Evolutionary conservation across 129 eudicot species (phyloP).

Genomic region (Centaurea solstitialis): DNA sequence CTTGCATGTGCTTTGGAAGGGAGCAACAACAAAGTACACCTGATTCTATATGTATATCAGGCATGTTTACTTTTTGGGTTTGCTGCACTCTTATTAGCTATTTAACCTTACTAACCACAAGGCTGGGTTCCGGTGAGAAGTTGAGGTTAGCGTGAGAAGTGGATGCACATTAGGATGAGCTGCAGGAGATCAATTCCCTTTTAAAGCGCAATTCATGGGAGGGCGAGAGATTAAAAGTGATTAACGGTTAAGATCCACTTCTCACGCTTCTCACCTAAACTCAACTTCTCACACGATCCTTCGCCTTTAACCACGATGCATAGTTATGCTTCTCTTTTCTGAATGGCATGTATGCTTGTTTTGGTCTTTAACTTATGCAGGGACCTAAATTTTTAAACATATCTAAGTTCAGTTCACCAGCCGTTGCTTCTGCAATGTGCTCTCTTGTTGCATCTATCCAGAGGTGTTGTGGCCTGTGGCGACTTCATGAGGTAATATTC

Average conservation of each 20-base stretch:
- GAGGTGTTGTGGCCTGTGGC: slow-evolving; percentile 86
- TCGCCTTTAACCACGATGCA: not conserved
- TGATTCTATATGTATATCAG: slow-evolving; percentile 70
- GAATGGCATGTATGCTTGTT: slow-evolving; percentile 7
- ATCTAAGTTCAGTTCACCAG: slow-evolving; percentile 40
- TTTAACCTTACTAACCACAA: not conserved
- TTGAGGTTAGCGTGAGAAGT: no score
- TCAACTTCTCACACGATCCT: no score
- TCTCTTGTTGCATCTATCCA: slow-evolving; percentile 77
- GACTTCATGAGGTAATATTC: slow-evolving; percentile 77
- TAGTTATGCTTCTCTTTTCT: not conserved
- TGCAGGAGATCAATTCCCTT: no score
- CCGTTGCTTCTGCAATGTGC: slow-evolving; percentile 65
- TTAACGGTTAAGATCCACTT: no score
- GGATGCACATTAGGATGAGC: no score
- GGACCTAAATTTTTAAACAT: slow-evolving; percentile 62
- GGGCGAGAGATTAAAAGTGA: no score
- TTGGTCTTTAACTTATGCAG: slow-evolving; percentile 39
- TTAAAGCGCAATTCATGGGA: no score
- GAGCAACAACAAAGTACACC: slow-evolving; percentile 62
- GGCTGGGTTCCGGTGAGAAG: no score
- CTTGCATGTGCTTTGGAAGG: slow-evolving; percentile 91
- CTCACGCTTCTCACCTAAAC: no score
- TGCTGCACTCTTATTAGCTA: not conserved
- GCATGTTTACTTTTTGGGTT: slow-evolving; percentile 36